These are phyloP conservation scores for Chloranthus sessilifolius DNA, from an alignment of 164 flowering plant species.

Conservation along the genomic window DNA sequence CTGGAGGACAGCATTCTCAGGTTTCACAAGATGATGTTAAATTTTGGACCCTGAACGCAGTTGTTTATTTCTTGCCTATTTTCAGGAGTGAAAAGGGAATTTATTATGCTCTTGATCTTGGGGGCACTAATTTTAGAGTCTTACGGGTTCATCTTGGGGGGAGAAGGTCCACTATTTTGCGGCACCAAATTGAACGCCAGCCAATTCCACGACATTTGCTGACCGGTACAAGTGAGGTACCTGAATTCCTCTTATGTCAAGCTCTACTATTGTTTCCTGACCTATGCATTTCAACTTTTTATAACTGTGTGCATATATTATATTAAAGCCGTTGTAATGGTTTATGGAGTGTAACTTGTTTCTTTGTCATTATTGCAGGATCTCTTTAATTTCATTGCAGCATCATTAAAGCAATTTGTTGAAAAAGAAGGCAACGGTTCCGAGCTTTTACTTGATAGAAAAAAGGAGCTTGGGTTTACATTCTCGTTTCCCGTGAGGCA, in stretches of 20 bases:
- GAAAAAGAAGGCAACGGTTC: conserved; percentile 43
- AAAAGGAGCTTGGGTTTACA: conserved; percentile 80
- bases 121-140: conserved; percentile 89
- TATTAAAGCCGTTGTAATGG: not conserved
- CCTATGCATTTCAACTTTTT: too few relatives aligned
- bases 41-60: not conserved
- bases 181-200: conserved; percentile 47
- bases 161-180: conserved; percentile 37
- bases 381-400: conserved; percentile 79
- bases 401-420: conserved; percentile 54
- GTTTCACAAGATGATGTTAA: not conserved
- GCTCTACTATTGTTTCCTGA: not conserved
- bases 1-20: too few relatives aligned
- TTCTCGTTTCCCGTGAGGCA: conserved; percentile 93
- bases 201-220: conserved; percentile 68
- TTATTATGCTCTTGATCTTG: conserved; percentile 81
- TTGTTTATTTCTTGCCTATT: not conserved
- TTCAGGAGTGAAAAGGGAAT: conserved; percentile 78
- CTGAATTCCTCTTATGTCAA: not conserved
- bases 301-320: too few relatives aligned
- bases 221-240: conserved; percentile 79
- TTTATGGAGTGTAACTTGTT: not conserved
- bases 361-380: conserved; percentile 40
- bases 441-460: conserved; percentile 25
- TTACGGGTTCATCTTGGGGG: conserved; percentile 76